Evolutionary conservation across 139 green algal genomes (phyloP).

Genomic region (Dunaliella sp.): DNA sequence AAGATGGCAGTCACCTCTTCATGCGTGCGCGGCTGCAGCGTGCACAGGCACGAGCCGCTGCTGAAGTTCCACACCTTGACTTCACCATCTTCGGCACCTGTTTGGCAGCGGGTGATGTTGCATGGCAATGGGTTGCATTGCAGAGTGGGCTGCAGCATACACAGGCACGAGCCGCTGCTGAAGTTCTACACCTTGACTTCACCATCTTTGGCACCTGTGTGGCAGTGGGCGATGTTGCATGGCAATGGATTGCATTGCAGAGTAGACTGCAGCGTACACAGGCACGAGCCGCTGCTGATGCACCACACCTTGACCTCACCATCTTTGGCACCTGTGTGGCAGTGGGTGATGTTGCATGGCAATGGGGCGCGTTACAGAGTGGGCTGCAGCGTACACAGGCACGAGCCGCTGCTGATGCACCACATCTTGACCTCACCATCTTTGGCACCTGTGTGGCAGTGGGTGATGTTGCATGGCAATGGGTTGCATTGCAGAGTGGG

Average conservation of each 20-base stretch:
- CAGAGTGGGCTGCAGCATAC: conserved; percentile 10
- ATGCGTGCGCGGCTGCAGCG: conserved; percentile 11
- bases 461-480: no score
- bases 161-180: conserved; percentile 52
- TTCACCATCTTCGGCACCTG: conserved; percentile 46
- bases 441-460: no score
- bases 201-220: conserved; percentile 48
- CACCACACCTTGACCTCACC: conserved; percentile 65
- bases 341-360: no score
- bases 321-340: conserved; percentile 42
- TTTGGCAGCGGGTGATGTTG: background rate
- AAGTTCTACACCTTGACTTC: conserved; percentile 70
- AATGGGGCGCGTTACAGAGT: no score
- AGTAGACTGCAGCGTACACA: conserved; percentile 24
- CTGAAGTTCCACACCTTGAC: conserved; percentile 75
- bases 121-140: no score
- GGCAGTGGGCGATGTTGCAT: no score
- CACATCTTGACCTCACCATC: conserved; percentile 59
- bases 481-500: background rate
- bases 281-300: conserved; percentile 58
- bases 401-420: conserved; percentile 66
- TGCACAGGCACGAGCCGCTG: conserved; percentile 49
- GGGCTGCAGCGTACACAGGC: conserved; percentile 30
- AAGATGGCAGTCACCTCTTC: conserved; percentile 52
- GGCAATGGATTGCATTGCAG: no score